Evolutionary conservation across 2,329 filamentous ascomycete species (phyloP).

Genomic region (Fusarium sp.): DNA sequence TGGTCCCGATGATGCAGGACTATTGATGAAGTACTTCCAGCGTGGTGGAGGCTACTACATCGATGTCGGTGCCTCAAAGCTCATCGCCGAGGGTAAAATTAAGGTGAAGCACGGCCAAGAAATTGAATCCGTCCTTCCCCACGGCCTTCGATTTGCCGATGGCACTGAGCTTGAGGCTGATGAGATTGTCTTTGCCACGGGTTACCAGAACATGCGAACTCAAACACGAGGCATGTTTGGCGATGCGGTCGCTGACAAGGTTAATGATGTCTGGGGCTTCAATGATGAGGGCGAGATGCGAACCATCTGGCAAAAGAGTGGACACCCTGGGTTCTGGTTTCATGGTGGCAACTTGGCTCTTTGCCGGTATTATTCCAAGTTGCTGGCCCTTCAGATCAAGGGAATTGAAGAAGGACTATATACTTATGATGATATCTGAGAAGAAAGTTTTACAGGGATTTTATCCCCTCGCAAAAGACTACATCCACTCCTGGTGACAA

Average conservation of each 20-base stretch:
- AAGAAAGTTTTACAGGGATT: neutral
- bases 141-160: conserved; percentile 66
- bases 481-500: no score
- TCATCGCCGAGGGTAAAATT: conserved; percentile 76
- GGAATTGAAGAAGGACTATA: conserved; percentile 59
- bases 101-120: conserved; percentile 73
- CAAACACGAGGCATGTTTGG: conserved; percentile 75
- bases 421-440: conserved; percentile 51
- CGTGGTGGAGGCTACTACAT: conserved; percentile 80
- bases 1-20: conserved; percentile 70
- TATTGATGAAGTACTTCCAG: conserved; percentile 75
- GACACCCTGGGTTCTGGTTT: conserved; percentile 77
- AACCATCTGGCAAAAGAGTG: conserved; percentile 71
- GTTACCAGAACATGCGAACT: conserved; percentile 78
- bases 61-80: conserved; percentile 74
- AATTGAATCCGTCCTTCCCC: conserved; percentile 65
- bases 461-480: no score
- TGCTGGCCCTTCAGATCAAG: conserved; percentile 69
- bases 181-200: conserved; percentile 75
- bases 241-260: conserved; percentile 70
- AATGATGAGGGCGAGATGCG: conserved; percentile 71
- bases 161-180: conserved; percentile 72
- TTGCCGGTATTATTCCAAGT: conserved; percentile 72
- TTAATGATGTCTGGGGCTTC: conserved; percentile 74
- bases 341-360: conserved; percentile 76